A percentile compares a stretch with the other conserved stretches of the same genome.
Conservation (phyloP, 768 basidiomycete species). For the Hypholoma fasciculare region DNA sequence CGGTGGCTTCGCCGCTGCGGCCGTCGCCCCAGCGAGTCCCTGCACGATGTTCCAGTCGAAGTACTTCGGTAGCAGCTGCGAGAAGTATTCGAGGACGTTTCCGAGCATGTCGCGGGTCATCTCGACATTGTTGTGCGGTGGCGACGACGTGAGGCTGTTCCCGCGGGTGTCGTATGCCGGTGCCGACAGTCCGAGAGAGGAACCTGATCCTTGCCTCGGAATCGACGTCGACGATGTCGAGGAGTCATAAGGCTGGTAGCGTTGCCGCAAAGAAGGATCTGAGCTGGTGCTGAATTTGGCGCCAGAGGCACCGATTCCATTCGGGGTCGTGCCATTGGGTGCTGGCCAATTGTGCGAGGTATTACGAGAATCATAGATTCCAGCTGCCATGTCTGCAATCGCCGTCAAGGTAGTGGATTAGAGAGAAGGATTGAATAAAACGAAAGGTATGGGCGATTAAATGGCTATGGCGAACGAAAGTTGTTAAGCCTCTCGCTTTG, state of each 20-base stretch:
- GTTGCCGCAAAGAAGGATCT: not conserved
- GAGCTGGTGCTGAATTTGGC: not conserved
- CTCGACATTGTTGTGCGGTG: constrained; percentile 35
- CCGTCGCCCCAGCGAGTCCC: not conserved
- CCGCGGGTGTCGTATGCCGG: not conserved
- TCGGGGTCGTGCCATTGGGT: not conserved
- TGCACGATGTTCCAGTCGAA: constrained; percentile 33
- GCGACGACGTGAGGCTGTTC: not conserved
- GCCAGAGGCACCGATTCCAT: not conserved
- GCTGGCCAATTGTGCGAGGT: not conserved
- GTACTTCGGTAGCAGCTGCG: constrained; percentile 40
- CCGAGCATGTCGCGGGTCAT: constrained; percentile 43
- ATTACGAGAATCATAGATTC: not conserved
- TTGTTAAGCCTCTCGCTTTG: not conserved
- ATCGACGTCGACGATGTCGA: not conserved
- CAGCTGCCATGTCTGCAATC: not conserved
- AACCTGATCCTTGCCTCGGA: not conserved
- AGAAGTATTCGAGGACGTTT: constrained; percentile 49
- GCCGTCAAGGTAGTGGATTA: not conserved
- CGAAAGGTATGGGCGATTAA: not conserved
- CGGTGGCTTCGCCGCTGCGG: constrained; percentile 13
- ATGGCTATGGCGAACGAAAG: not conserved
- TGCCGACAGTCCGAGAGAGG: not conserved
- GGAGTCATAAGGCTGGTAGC: not conserved
- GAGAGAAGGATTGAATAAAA: not conserved